Evolutionary conservation across 2,329 filamentous ascomycete genomes (phyloP).

Genomic region (Pseudogymnoascus sp.): DNA sequence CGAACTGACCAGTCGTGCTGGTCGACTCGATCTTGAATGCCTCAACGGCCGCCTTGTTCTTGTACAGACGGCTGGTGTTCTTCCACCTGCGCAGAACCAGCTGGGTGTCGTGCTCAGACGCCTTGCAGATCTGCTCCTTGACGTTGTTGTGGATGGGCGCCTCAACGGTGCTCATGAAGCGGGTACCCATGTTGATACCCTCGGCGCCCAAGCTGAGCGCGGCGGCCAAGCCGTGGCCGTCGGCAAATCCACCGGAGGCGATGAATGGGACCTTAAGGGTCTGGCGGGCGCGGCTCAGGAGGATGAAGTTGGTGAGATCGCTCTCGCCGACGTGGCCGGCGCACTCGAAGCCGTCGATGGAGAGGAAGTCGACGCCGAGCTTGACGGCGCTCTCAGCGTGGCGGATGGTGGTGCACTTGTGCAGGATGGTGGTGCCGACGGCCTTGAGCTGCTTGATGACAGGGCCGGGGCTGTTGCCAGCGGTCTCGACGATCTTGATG

Average conservation of each 20-base stretch:
- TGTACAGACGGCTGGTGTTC: constrained; percentile 83
- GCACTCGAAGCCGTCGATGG: constrained; percentile 97
- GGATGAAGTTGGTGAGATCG: constrained; percentile 84
- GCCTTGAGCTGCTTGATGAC: constrained; percentile 85
- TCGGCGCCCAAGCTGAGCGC: constrained; percentile 84
- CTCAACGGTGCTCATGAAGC: constrained; percentile 95
- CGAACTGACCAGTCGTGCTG: constrained; percentile 78
- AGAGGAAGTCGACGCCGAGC: constrained; percentile 92
- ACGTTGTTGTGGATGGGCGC: constrained; percentile 88
- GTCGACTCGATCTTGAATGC: constrained; percentile 77
- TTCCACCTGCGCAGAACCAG: constrained; percentile 84
- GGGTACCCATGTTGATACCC: constrained; percentile 96
- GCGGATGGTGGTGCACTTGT: constrained; percentile 96
- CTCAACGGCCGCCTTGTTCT: constrained; percentile 78
- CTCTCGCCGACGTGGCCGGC: constrained; percentile 81
- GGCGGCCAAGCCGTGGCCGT: constrained; percentile 86
- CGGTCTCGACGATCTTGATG: constrained; percentile 84
- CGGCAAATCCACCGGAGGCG: constrained; percentile 89
- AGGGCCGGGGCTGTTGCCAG: constrained; percentile 82
- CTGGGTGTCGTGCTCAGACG: constrained; percentile 84
- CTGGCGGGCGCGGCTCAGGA: constrained; percentile 79
- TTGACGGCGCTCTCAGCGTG: constrained; percentile 89
- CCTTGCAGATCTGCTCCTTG: constrained; percentile 84
- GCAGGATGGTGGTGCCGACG: constrained; percentile 70
- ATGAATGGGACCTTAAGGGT: constrained; percentile 83